phyloP scores from a whole-genome alignment of 2,329 filamentous ascomycete genomes.

The Aspergillus sojae region DNA sequence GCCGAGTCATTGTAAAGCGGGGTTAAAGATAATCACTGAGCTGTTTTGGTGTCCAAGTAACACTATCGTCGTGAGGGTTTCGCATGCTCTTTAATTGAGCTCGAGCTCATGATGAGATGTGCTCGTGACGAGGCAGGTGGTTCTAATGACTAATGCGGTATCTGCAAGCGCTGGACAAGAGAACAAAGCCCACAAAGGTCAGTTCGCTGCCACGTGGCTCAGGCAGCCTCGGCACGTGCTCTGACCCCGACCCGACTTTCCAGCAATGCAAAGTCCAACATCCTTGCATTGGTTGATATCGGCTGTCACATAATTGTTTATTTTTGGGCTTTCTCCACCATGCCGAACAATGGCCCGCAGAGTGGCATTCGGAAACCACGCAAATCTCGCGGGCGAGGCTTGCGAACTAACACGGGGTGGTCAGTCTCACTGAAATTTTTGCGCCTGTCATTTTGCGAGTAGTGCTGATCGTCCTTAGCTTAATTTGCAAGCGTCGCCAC shows the following conservation, averaged over 20 bases:
- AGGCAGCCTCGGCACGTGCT: background rate
- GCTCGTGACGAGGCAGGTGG: background rate
- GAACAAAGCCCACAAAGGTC: background rate
- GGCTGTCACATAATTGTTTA: background rate
- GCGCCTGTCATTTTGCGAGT: background rate
- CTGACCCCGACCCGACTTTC: background rate
- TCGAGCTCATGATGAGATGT: background rate
- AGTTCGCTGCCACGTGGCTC: background rate
- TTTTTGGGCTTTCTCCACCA: background rate
- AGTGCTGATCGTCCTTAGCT: slow-evolving; percentile 18
- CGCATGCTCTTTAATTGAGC: background rate
- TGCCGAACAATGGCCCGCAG: background rate
- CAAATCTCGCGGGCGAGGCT: slow-evolving; percentile 32
- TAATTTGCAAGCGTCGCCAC: slow-evolving; percentile 32
- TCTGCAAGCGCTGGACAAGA: background rate
- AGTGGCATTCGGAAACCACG: slow-evolving; percentile 15
- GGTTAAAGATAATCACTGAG: background rate
- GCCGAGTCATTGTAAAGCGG: slow-evolving; percentile 12
- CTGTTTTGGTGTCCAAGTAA: background rate
- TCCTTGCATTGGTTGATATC: background rate
- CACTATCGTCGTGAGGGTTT: background rate
- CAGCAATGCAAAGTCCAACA: no score
- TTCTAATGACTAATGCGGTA: background rate
- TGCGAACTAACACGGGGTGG: slow-evolving; percentile 34
- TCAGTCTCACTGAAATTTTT: slow-evolving; percentile 13